phyloP scores from a whole-genome alignment of 2,329 filamentous ascomycete species.

The Ceratocystis diversiconidia region DNA sequence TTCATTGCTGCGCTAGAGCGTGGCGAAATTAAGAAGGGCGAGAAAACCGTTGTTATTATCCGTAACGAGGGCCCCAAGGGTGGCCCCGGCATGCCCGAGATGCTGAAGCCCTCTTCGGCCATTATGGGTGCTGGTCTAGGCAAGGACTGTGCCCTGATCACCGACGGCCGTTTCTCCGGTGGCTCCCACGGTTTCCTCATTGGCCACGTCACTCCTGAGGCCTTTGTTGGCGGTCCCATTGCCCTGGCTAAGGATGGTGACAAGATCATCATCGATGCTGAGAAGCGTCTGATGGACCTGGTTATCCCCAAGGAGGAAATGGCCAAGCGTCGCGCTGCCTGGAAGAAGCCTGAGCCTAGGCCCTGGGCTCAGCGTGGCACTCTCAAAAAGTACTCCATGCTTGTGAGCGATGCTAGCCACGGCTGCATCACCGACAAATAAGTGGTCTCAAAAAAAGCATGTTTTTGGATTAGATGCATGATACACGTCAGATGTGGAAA shows the following conservation, averaged over 20 bases:
- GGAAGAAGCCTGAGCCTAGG: slow-evolving; percentile 43
- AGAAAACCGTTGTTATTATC: slow-evolving; percentile 82
- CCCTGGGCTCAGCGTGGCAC: slow-evolving; percentile 46
- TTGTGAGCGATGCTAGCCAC: slow-evolving; percentile 45
- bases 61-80: slow-evolving; percentile 90
- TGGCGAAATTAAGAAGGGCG: slow-evolving; percentile 65
- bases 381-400: slow-evolving; percentile 52
- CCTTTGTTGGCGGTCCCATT: slow-evolving; percentile 72
- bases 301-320: slow-evolving; percentile 53
- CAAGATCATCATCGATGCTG: slow-evolving; percentile 66
- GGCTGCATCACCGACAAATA: slow-evolving; percentile 41
- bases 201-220: slow-evolving; percentile 77
- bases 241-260: slow-evolving; percentile 72
- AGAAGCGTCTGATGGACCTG: slow-evolving; percentile 54
- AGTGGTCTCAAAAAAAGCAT: background rate
- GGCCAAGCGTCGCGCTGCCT: slow-evolving; percentile 40
- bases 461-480: background rate
- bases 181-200: slow-evolving; percentile 79
- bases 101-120: slow-evolving; percentile 80
- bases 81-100: slow-evolving; percentile 88
- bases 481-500: background rate
- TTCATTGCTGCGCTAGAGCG: slow-evolving; percentile 65
- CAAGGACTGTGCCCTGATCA: slow-evolving; percentile 59
- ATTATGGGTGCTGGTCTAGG: slow-evolving; percentile 83
- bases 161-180: slow-evolving; percentile 64